A percentile compares a stretch with the other conserved stretches of the same genome.
phyloP scores from a whole-genome alignment of 1,139 yeast genomes.

The Candida tetrigidarum region DNA sequence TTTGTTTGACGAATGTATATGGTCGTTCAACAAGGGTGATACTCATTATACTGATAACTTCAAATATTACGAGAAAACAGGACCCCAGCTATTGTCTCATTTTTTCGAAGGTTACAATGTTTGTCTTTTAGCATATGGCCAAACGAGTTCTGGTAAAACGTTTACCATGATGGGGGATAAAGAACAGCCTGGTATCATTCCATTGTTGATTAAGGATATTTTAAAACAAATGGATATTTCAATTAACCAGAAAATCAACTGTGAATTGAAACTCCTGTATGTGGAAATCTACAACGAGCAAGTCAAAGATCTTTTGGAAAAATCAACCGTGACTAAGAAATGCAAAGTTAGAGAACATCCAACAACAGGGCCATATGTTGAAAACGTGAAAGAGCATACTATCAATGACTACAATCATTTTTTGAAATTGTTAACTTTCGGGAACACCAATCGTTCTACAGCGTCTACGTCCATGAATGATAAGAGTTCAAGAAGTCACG shows the following conservation, averaged over 20 bases:
- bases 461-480: constrained; percentile 75
- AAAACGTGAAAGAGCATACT: constrained; percentile 53
- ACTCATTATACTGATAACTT: constrained; percentile 49
- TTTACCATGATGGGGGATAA: constrained; percentile 72
- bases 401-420: constrained; percentile 52
- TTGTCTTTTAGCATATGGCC: constrained; percentile 79
- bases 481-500: constrained; percentile 77
- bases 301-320: constrained; percentile 57
- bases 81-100: constrained; percentile 63
- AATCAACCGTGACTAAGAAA: constrained; percentile 24
- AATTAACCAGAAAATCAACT: constrained; percentile 46
- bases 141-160: constrained; percentile 76
- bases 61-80: constrained; percentile 55
- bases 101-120: constrained; percentile 73
- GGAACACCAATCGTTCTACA: constrained; percentile 59
- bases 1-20: constrained; percentile 60
- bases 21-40: constrained; percentile 52
- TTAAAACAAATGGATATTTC: constrained; percentile 45
- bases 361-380: constrained; percentile 70
- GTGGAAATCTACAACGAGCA: constrained; percentile 77
- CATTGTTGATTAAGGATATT: constrained; percentile 59
- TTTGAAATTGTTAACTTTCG: constrained; percentile 42
- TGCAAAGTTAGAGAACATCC: constrained; percentile 64
- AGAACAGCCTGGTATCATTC: constrained; percentile 61
- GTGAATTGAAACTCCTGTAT: constrained; percentile 62